These are phyloP conservation scores for Cordyceps cateniannulata DNA, from an alignment of 2,329 filamentous ascomycete species.

Conservation along the genomic window DNA sequence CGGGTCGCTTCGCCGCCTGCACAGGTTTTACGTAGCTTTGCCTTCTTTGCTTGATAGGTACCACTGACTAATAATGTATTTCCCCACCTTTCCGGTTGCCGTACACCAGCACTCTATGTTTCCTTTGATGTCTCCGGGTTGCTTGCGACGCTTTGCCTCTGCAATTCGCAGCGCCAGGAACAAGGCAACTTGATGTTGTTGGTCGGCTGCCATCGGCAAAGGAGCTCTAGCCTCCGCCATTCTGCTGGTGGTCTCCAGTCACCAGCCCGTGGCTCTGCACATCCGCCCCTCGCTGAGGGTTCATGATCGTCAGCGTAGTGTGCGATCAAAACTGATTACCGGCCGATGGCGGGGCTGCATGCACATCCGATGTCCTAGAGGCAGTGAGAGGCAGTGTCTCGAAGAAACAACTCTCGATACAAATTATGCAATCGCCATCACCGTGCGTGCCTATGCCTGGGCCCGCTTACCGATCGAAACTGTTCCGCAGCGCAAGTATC, in stretches of 20 bases:
- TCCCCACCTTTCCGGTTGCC: neutral
- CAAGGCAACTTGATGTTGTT: neutral
- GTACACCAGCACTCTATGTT: neutral
- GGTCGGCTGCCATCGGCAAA: neutral
- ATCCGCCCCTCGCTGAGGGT: neutral
- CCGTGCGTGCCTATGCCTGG: too few species aligned
- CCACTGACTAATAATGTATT: neutral
- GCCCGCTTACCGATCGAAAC: too few species aligned
- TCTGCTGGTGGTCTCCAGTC: neutral
- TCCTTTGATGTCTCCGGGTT: neutral
- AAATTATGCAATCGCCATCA: too few species aligned
- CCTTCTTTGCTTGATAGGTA: too few species aligned
- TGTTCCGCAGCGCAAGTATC: too few species aligned
- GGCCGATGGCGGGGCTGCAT: neutral
- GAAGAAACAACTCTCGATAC: neutral
- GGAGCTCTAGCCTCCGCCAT: neutral
- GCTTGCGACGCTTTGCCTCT: neutral
- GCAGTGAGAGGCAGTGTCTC: neutral
- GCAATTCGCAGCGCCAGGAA: neutral
- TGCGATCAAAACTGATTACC: neutral
- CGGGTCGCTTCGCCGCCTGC: too few species aligned
- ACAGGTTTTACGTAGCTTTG: too few species aligned
- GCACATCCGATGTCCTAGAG: neutral
- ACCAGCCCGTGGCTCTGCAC: neutral
- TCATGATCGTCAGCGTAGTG: neutral